These are phyloP conservation scores for Panellus pusillus DNA, from an alignment of 768 basidiomycete genomes.

Conservation along the genomic window DNA sequence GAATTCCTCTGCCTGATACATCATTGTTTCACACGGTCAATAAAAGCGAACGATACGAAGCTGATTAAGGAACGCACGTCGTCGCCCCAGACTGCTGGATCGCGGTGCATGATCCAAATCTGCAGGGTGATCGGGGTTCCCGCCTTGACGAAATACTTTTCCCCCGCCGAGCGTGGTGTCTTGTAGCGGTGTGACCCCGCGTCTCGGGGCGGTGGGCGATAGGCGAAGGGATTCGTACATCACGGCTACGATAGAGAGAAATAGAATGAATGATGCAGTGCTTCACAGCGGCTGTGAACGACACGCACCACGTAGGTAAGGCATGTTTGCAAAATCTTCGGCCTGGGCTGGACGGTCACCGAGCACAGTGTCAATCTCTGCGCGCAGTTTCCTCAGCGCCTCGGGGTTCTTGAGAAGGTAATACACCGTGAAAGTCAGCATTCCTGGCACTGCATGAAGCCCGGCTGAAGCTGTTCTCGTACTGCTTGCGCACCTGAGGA, in stretches of 20 bases:
- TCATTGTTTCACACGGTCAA: neutral
- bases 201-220: slow-evolving; percentile 36
- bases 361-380: slow-evolving; percentile 47
- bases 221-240: slow-evolving; percentile 42
- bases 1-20: slow-evolving; percentile 41
- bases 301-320: slow-evolving; percentile 38
- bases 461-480: too few relatives aligned
- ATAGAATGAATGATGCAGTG: neutral
- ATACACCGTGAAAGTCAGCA: slow-evolving; percentile 42
- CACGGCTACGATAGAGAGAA: slow-evolving; percentile 28
- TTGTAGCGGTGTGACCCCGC: slow-evolving; percentile 33
- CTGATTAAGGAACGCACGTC: slow-evolving; percentile 34
- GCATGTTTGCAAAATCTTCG: slow-evolving; percentile 40
- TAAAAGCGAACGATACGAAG: neutral
- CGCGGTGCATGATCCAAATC: slow-evolving; percentile 34
- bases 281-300: neutral
- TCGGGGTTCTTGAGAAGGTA: slow-evolving; percentile 43
- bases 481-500: slow-evolving; percentile 19
- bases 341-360: slow-evolving; percentile 37
- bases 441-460: slow-evolving; percentile 23
- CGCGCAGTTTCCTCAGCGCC: slow-evolving; percentile 43
- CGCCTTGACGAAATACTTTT: slow-evolving; percentile 39
- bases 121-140: slow-evolving; percentile 30
- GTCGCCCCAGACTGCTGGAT: slow-evolving; percentile 47
- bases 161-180: slow-evolving; percentile 40